Conservation (phyloP, 805 yeast species). For the Saccharomycopsis fibuligera region DNA sequence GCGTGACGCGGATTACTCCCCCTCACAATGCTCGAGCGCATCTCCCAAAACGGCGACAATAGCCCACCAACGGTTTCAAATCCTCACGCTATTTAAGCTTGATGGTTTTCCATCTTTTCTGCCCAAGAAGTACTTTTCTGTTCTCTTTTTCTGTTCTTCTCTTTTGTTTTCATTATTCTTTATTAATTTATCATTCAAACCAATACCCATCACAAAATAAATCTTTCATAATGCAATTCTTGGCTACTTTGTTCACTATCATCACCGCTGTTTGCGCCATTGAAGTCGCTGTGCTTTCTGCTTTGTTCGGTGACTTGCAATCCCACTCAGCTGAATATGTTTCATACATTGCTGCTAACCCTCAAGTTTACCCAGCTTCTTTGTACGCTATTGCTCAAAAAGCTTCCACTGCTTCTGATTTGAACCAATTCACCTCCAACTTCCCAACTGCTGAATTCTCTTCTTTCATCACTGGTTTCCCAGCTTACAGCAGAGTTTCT, state of each 20-base stretch:
- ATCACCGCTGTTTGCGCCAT: conserved; percentile 14
- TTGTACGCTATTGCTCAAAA: conserved; percentile 12
- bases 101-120: neutral
- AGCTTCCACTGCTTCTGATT: conserved; percentile 8
- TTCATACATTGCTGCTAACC: conserved; percentile 20
- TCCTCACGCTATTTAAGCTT: neutral
- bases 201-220: neutral
- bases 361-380: conserved; percentile 17
- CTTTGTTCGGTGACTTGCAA: conserved; percentile 16
- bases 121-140: neutral
- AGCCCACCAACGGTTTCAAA: too few species aligned
- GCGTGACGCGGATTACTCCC: too few species aligned
- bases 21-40: too few species aligned
- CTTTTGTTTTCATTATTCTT: neutral
- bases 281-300: conserved; percentile 15
- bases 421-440: conserved; percentile 4
- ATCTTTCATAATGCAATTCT: conserved; percentile 16
- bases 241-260: conserved; percentile 12
- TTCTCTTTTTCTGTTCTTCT: neutral
- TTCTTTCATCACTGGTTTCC: conserved; percentile 19
- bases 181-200: neutral
- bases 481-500: conserved; percentile 16
- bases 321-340: conserved; percentile 17
- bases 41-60: too few species aligned
- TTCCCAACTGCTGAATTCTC: conserved; percentile 19